These are phyloP conservation scores for Penicillium vulpinum DNA, from an alignment of 2,329 filamentous ascomycete genomes.

Conservation along the genomic window DNA sequence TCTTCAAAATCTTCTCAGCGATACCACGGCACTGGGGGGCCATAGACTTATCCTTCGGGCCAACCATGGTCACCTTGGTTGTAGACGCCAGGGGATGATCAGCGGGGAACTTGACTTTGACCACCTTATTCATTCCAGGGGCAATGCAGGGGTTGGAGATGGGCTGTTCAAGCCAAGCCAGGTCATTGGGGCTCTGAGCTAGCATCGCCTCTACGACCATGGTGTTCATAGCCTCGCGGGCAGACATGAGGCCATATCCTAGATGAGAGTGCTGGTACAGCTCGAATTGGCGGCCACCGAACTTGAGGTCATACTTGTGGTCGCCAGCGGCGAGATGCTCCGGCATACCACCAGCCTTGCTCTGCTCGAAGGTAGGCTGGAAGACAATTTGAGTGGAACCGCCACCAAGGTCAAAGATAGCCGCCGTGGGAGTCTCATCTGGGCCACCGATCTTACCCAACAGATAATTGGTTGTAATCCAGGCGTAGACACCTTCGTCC, in stretches of 20 bases:
- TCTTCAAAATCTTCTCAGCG: conserved; percentile 86
- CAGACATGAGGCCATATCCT: conserved; percentile 94
- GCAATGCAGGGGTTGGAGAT: conserved; percentile 84
- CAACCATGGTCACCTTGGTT: conserved; percentile 80
- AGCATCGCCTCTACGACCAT: conserved; percentile 71
- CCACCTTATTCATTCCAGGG: conserved; percentile 71
- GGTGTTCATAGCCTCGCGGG: conserved; percentile 81
- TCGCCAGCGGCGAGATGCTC: conserved; percentile 83
- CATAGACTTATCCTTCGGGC: conserved; percentile 67
- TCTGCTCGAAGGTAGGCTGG: conserved; percentile 84
- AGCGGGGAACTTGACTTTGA: conserved; percentile 70
- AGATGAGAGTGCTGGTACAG: conserved; percentile 98
- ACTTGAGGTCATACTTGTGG: conserved; percentile 90
- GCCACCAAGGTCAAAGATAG: conserved; percentile 92
- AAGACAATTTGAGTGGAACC: conserved; percentile 99
- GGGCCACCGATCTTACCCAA: conserved; percentile 95
- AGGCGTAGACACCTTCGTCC: conserved; percentile 96
- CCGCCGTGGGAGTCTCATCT: conserved; percentile 85
- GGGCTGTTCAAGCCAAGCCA: conserved; percentile 68
- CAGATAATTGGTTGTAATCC: conserved; percentile 99
- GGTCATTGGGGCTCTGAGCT: conserved; percentile 59
- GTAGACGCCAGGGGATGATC: conserved; percentile 65
- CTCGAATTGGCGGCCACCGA: conserved; percentile 85
- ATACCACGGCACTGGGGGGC: conserved; percentile 86
- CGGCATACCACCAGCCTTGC: conserved; percentile 74